Evolutionary conservation across 306 rosid genomes (phyloP).

Genomic region (Glycine soja): DNA sequence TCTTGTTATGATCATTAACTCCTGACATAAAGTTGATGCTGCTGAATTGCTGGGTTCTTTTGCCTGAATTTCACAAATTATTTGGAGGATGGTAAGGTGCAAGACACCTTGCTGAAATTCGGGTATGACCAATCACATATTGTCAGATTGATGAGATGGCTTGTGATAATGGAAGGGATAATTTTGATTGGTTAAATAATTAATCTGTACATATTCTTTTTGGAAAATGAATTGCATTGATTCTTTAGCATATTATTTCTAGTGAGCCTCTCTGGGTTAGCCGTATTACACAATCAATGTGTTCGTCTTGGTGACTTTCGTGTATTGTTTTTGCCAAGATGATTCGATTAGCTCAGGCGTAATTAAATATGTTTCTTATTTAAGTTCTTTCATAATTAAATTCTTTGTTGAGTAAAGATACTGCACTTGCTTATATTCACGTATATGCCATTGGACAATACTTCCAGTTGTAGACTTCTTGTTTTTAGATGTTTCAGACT

Average conservation of each 20-base stretch:
- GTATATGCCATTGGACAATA: too few species aligned
- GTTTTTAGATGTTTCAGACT: constrained; percentile 22
- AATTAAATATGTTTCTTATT: constrained; percentile 18
- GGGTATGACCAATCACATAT: constrained; percentile 19
- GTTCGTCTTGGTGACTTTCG: constrained; percentile 24
- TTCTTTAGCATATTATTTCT: constrained; percentile 44
- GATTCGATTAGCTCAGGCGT: constrained; percentile 22
- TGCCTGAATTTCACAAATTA: constrained; percentile 37
- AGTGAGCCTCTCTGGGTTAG: constrained; percentile 16
- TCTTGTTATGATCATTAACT: constrained; percentile 24
- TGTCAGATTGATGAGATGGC: constrained; percentile 44
- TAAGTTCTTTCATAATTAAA: constrained; percentile 20
- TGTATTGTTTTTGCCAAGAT: constrained; percentile 20
- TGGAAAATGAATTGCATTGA: constrained; percentile 8
- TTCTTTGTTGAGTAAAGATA: constrained; percentile 26
- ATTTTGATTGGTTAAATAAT: constrained; percentile 40
- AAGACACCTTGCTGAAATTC: constrained; percentile 23
- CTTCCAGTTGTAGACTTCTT: too few species aligned
- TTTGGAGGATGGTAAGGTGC: constrained; percentile 18
- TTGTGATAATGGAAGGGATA: constrained; percentile 30
- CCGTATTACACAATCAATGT: constrained; percentile 14
- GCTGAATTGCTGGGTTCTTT: constrained; percentile 30
- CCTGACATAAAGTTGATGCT: constrained; percentile 29
- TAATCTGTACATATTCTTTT: constrained; percentile 48
- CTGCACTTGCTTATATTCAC: neutral